Base-by-base conservation (phyloP, 2,329 filamentous ascomycete genomes). In the Trichoderma simmonsii region DNA sequence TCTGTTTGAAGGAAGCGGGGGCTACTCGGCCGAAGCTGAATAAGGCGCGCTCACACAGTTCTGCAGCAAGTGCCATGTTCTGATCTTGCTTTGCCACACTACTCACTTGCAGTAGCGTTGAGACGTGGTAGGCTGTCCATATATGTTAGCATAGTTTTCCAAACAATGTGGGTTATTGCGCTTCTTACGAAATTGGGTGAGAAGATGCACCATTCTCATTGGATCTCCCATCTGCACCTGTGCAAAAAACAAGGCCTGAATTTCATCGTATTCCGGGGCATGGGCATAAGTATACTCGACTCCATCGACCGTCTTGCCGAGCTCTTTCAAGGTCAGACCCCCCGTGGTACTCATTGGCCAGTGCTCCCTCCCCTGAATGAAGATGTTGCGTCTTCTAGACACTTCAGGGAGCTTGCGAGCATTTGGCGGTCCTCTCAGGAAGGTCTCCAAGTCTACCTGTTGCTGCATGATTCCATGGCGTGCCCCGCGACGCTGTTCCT, bases 21-120 rank as follows among this genome's bases (percentile, higher is more conserved):
- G 94, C 90, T 4, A 94, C 93, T 48, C 95, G 89, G n/a, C 95
- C 96, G 79, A 98, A 95, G 0, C 93, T 93, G 83, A 98, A 98
- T 6, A 99, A 87, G 0, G 95, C 95, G 60, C 96, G 89, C 82
- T 98, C 95, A 69, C 97, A 89, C 2, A 98, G 87, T 77, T 98
- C 95, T 4, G 93, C 92, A 0, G 95, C 91, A 4, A 96, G 88
- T 1, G 95, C 90, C 79, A 94, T 91, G 78, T 98, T 96, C 68
- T 94, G 90, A 78, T 98, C 94, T 75, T 97, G 93, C 79, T 96
- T 95, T 14, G 94, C 94, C 64, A 98, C 92, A 79, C 94, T 93
- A 73, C 93, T 97, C 32, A 97, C 94, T 79, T 98, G 95, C 26
- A 98, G 90, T n/a, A 98, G 87, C 2, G 93, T 95, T 1, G 94